Evolutionary conservation across 371 early-diverging fungal genomes (phyloP).

Genomic region (Umbelopsis sp.): DNA sequence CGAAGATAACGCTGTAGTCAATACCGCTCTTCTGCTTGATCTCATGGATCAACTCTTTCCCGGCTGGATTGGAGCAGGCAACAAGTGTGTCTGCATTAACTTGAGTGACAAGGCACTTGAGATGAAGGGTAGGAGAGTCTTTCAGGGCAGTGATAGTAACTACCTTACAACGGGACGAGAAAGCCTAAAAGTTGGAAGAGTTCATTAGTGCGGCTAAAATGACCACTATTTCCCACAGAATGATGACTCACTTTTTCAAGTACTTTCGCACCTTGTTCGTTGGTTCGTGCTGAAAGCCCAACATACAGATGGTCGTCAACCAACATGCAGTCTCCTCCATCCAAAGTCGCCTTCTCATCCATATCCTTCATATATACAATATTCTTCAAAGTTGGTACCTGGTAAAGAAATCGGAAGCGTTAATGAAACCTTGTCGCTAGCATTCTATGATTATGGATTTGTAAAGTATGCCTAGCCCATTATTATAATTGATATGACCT

Average conservation of each 20-base stretch:
- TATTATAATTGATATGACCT: too few relatives aligned
- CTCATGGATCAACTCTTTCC: conserved; percentile 23
- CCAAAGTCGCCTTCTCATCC: conserved; percentile 32
- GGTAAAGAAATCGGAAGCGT: neutral
- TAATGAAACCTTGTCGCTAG: too few relatives aligned
- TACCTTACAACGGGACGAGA: conserved; percentile 24
- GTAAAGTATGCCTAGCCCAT: too few relatives aligned
- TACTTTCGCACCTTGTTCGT: conserved; percentile 31
- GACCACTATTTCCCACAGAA: neutral
- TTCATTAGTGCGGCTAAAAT: neutral
- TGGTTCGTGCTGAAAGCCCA: conserved; percentile 40
- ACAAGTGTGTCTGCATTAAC: conserved; percentile 25
- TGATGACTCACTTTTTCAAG: conserved; percentile 23
- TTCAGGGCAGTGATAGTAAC: conserved; percentile 27
- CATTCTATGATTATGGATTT: neutral
- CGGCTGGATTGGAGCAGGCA: conserved; percentile 32
- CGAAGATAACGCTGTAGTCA: conserved; percentile 27
- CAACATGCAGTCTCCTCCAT: conserved; percentile 42
- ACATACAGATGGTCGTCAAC: conserved; percentile 38
- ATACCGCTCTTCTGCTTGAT: conserved; percentile 23
- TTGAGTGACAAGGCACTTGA: conserved; percentile 38
- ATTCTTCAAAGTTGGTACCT: conserved; percentile 25
- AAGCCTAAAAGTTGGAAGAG: conserved; percentile 18
- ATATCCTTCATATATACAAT: conserved; percentile 29
- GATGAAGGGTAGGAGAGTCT: conserved; percentile 27